Conservation (phyloP, 306 rosid genomes). For the Cicer bijugum region DNA sequence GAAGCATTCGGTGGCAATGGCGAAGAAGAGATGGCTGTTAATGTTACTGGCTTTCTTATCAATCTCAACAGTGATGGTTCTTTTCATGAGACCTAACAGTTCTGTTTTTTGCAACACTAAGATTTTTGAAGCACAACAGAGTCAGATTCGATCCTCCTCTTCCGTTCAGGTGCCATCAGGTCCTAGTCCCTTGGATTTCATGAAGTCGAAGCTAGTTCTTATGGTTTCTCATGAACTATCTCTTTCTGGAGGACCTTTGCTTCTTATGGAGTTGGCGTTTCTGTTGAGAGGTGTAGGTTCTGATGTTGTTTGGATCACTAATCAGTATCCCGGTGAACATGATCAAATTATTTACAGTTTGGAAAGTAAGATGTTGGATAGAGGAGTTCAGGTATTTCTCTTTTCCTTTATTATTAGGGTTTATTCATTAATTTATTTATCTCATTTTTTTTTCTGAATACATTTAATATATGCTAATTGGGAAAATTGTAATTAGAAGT, state of each 20-base stretch:
- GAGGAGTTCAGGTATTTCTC: slow-evolving; percentile 71
- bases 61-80: slow-evolving; percentile 62
- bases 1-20: slow-evolving; percentile 56
- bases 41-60: slow-evolving; percentile 61
- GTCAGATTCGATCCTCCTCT: slow-evolving; percentile 46
- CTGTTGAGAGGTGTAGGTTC: slow-evolving; percentile 74
- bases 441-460: not conserved
- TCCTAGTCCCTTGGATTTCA: slow-evolving; percentile 61
- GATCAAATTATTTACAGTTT: slow-evolving; percentile 68
- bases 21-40: slow-evolving; percentile 66
- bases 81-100: slow-evolving; percentile 56
- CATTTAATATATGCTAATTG: not conserved
- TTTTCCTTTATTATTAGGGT: not conserved
- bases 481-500: not conserved
- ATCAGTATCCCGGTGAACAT: slow-evolving; percentile 60
- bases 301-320: slow-evolving; percentile 76
- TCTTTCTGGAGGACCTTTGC: slow-evolving; percentile 81
- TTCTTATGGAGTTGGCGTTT: slow-evolving; percentile 82
- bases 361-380: slow-evolving; percentile 76
- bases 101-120: slow-evolving; percentile 58
- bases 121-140: slow-evolving; percentile 42
- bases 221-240: slow-evolving; percentile 83
- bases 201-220: slow-evolving; percentile 80
- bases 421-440: not conserved
- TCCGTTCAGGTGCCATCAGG: slow-evolving; percentile 38